Conservation (phyloP, 768 basidiomycete species). For the Lactifluus subvellereus region DNA sequence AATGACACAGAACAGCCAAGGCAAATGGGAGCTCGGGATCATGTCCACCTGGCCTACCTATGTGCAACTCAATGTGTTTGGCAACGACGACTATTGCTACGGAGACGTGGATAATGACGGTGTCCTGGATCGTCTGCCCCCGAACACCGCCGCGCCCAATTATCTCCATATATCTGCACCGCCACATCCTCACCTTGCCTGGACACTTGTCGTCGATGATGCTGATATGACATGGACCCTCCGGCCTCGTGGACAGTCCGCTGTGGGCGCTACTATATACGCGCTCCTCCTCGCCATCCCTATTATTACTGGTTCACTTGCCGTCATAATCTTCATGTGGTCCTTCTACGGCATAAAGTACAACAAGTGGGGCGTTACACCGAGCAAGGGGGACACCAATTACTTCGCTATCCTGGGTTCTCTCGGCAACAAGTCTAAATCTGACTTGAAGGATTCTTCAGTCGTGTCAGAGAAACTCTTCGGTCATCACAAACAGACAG, state of each 20-base stretch:
- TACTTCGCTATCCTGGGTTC: slow-evolving; percentile 85
- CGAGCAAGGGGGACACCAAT: slow-evolving; percentile 59
- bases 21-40: slow-evolving; percentile 81
- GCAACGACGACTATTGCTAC: slow-evolving; percentile 87
- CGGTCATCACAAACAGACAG: slow-evolving; percentile 44
- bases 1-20: slow-evolving; percentile 59
- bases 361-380: slow-evolving; percentile 85
- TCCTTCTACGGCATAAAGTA: slow-evolving; percentile 94
- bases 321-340: slow-evolving; percentile 88
- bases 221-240: slow-evolving; percentile 69
- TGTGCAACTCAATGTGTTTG: slow-evolving; percentile 86
- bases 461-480: slow-evolving; percentile 70
- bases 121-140: slow-evolving; percentile 84
- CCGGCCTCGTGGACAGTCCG: slow-evolving; percentile 74
- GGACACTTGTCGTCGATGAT: slow-evolving; percentile 81
- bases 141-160: slow-evolving; percentile 79
- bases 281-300: slow-evolving; percentile 78
- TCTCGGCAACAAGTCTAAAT: slow-evolving; percentile 56
- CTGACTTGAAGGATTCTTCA: slow-evolving; percentile 60
- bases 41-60: slow-evolving; percentile 89
- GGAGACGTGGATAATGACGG: slow-evolving; percentile 87
- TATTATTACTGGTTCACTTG: slow-evolving; percentile 74
- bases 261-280: slow-evolving; percentile 84
- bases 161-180: slow-evolving; percentile 90
- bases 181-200: slow-evolving; percentile 80